phyloP scores from a whole-genome alignment of 768 basidiomycete species.

The Mycena sanguinolenta region DNA sequence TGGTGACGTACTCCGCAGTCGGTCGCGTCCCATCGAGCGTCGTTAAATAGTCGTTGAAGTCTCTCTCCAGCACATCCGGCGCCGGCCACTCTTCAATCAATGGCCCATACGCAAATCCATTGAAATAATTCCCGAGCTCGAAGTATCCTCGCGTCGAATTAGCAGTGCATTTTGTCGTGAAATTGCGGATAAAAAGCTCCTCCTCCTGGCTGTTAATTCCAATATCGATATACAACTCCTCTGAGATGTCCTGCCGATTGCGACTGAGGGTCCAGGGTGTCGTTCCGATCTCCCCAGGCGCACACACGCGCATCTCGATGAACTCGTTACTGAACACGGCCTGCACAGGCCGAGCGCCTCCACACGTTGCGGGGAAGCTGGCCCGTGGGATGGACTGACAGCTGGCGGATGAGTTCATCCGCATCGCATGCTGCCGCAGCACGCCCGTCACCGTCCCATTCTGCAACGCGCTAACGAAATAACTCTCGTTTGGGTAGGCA shows the following conservation, averaged over 20 bases:
- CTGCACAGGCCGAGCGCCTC: neutral
- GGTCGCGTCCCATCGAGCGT: neutral
- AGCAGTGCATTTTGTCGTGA: constrained; percentile 10
- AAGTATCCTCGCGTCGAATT: constrained; percentile 1
- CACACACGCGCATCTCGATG: neutral
- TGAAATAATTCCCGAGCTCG: constrained; percentile 17
- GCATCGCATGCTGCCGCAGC: constrained; percentile 12
- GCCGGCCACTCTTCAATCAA: constrained; percentile 14
- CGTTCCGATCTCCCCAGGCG: neutral
- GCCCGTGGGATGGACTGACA: neutral
- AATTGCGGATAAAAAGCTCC: neutral
- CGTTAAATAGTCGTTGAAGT: constrained; percentile 9
- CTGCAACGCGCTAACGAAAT: constrained; percentile 3
- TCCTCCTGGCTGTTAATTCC: neutral
- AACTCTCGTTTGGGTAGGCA: neutral
- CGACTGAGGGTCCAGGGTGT: neutral
- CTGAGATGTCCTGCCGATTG: constrained; percentile 10
- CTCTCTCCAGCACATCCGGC: neutral
- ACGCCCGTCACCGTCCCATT: constrained; percentile 14
- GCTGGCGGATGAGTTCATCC: constrained; percentile 6
- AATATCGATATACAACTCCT: constrained; percentile 9
- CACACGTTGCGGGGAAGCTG: neutral
- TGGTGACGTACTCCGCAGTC: neutral
- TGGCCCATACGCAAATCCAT: constrained; percentile 14
- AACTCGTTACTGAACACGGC: constrained; percentile 11